A percentile compares a stretch with the other conserved stretches of the same genome.
Evolutionary conservation across 306 rosid genomes (phyloP).

Genomic region (Quercus glauca): DNA sequence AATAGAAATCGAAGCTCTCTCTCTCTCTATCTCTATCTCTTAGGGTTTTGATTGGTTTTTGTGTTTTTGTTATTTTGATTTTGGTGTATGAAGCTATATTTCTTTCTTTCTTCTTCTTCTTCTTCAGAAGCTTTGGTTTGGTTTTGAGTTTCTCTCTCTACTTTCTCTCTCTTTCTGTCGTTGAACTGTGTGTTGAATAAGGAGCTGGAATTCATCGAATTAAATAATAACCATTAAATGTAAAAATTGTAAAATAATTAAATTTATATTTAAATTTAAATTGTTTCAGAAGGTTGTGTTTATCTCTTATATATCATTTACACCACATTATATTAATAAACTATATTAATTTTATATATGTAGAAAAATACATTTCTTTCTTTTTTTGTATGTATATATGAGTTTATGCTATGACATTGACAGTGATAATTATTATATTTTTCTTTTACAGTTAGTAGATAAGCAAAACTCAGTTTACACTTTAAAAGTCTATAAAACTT

Average conservation of each 20-base stretch:
- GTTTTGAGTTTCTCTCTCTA: conserved; percentile 12
- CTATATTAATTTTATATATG: background rate
- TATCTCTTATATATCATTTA: background rate
- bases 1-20: conserved; percentile 33
- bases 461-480: background rate
- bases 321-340: background rate
- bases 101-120: conserved; percentile 9
- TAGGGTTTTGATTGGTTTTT: conserved; percentile 50
- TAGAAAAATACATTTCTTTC: no score
- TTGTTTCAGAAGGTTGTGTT: background rate
- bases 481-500: background rate
- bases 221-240: background rate
- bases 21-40: background rate
- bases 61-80: background rate
- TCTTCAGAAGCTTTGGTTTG: background rate
- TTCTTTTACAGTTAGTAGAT: background rate
- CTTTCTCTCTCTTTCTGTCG: conserved; percentile 33
- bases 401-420: no score
- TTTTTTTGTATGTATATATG: no score
- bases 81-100: no score
- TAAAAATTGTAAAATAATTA: conserved; percentile 20
- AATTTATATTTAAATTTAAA: background rate
- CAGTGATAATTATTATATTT: background rate
- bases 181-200: conserved; percentile 35
- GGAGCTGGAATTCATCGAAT: conserved; percentile 18